These are phyloP conservation scores for Aspergillus sp. DNA, from an alignment of 2,329 filamentous ascomycete species.

Conservation along the genomic window DNA sequence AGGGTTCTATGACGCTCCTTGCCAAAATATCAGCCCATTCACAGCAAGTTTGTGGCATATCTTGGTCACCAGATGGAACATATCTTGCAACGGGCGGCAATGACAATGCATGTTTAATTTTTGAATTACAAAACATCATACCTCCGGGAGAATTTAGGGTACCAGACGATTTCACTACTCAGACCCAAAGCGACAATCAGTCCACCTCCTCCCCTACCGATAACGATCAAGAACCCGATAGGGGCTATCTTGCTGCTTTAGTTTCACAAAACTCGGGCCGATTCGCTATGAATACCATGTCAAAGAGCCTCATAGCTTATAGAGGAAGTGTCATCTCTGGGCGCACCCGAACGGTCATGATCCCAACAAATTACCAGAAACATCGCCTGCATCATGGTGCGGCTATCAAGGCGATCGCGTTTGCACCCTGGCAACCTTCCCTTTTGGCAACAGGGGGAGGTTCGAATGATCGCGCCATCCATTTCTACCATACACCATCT, in stretches of 20 bases:
- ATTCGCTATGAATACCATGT: conserved; percentile 2
- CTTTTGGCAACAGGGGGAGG: conserved; percentile 89
- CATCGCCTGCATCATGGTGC: conserved; percentile 77
- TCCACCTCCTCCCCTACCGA: conserved; percentile 20
- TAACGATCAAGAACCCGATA: conserved; percentile 19
- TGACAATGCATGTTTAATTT: conserved; percentile 84
- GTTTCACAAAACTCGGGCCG: too few relatives aligned
- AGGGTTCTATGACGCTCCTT: conserved; percentile 73
- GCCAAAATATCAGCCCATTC: conserved; percentile 74
- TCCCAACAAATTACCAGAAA: conserved; percentile 58
- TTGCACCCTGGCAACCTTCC: conserved; percentile 88
- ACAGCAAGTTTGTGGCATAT: conserved; percentile 90
- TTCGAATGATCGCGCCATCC: conserved; percentile 90
- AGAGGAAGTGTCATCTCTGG: conserved; percentile 28
- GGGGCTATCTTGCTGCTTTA: conserved; percentile 17
- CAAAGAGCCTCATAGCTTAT: conserved; percentile 22
- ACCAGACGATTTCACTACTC: background rate
- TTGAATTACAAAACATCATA: conserved; percentile 62
- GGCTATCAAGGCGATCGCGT: conserved; percentile 94
- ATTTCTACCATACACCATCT: conserved; percentile 86
- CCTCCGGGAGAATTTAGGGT: conserved; percentile 14
- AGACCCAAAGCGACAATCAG: conserved; percentile 13
- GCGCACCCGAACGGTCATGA: conserved; percentile 42
- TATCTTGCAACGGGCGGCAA: conserved; percentile 87
- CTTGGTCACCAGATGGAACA: conserved; percentile 75